These are phyloP conservation scores for Catharanthus roseus DNA, from an alignment of 257 asterid species.

Conservation along the genomic window DNA sequence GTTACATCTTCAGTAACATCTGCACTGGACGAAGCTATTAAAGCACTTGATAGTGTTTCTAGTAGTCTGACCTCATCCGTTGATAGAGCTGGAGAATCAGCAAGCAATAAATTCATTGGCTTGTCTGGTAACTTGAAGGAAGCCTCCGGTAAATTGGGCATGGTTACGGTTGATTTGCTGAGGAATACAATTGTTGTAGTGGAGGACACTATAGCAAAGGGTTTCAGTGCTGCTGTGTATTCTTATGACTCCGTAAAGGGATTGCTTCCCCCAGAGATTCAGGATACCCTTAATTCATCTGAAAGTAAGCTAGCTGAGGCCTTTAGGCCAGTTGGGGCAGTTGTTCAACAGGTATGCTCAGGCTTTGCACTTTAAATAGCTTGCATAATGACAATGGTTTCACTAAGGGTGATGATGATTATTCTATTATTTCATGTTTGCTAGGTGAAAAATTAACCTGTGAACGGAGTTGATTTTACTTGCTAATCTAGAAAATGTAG, in stretches of 20 bases:
- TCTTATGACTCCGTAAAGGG: constrained; percentile 59
- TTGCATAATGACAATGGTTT: background rate
- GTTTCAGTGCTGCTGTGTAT: constrained; percentile 50
- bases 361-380: background rate
- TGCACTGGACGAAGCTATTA: constrained; percentile 37
- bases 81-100: constrained; percentile 54
- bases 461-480: background rate
- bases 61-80: constrained; percentile 36
- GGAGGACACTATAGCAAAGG: constrained; percentile 53
- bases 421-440: background rate
- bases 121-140: constrained; percentile 51
- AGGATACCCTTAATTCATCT: constrained; percentile 42
- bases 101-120: constrained; percentile 46
- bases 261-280: constrained; percentile 61
- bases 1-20: constrained; percentile 42
- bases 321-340: constrained; percentile 47
- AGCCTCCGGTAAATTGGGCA: constrained; percentile 55
- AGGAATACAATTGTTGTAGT: constrained; percentile 41
- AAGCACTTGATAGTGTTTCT: constrained; percentile 42
- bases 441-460: background rate
- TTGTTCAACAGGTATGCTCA: constrained; percentile 54
- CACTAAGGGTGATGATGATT: background rate
- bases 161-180: constrained; percentile 46
- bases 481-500: background rate
- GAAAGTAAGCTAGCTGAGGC: constrained; percentile 38